Evolutionary conservation across 2,329 filamentous ascomycete genomes (phyloP).

Genomic region (Neocucurbitaria cava): DNA sequence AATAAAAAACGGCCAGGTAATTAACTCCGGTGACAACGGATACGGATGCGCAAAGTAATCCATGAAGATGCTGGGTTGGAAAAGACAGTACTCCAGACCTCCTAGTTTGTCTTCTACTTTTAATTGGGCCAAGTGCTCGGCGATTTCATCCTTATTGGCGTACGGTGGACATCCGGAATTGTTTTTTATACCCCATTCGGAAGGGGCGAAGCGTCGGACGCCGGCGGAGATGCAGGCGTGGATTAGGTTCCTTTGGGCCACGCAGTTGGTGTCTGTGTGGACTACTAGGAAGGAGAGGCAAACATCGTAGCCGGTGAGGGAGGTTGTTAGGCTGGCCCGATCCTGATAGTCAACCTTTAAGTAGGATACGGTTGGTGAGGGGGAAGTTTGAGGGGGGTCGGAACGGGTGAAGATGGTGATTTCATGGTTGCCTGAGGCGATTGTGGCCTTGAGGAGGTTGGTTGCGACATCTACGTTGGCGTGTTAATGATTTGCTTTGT

Average conservation of each 20-base stretch:
- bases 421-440: slow-evolving; percentile 59
- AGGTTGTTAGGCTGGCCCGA: slow-evolving; percentile 44
- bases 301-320: slow-evolving; percentile 58
- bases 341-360: slow-evolving; percentile 56
- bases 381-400: slow-evolving; percentile 19
- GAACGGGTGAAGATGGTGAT: slow-evolving; percentile 60
- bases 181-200: slow-evolving; percentile 41
- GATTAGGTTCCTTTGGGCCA: slow-evolving; percentile 40
- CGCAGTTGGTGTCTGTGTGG: slow-evolving; percentile 31
- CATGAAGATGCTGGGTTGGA: slow-evolving; percentile 63
- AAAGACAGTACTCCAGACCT: slow-evolving; percentile 63
- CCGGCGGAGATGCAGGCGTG: slow-evolving; percentile 39
- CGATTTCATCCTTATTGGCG: slow-evolving; percentile 58
- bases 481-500: background rate
- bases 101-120: slow-evolving; percentile 56
- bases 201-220: slow-evolving; percentile 39
- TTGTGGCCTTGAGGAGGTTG: slow-evolving; percentile 60
- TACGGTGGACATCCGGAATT: slow-evolving; percentile 56
- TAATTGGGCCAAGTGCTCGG: slow-evolving; percentile 59
- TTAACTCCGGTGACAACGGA: slow-evolving; percentile 55
- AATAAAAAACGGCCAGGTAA: slow-evolving; percentile 44
- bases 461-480: slow-evolving; percentile 56
- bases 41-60: slow-evolving; percentile 63
- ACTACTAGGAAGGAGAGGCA: slow-evolving; percentile 52
- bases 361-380: slow-evolving; percentile 48